Conservation (phyloP, 176 grass and related monocot genomes). For the Musa beccarii region DNA sequence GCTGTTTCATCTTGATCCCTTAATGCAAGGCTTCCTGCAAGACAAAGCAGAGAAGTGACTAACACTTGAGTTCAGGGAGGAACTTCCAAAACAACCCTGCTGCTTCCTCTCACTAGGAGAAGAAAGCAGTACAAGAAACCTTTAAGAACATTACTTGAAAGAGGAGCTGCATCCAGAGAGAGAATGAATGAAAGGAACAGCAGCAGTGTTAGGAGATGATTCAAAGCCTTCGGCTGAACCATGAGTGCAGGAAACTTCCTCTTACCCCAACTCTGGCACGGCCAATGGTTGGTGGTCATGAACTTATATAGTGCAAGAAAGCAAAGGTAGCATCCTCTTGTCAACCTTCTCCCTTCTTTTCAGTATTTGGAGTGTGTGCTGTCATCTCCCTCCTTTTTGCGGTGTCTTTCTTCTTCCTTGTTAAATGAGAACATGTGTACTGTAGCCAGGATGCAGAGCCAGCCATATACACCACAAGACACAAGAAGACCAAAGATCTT, state of each 20-base stretch:
- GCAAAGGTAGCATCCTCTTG: not conserved
- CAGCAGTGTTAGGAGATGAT: not conserved
- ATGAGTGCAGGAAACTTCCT: not conserved
- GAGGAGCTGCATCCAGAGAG: constrained; percentile 1
- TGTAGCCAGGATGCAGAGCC: not conserved
- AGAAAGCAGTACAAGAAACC: not conserved
- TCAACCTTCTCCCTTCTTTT: not conserved
- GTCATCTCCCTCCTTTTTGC: too few relatives aligned
- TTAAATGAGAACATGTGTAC: not conserved
- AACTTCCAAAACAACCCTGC: not conserved
- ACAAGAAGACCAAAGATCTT: not conserved
- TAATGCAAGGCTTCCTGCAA: not conserved
- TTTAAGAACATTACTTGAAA: not conserved
- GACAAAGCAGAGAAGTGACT: not conserved
- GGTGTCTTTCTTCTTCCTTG: too few relatives aligned
- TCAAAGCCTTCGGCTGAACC: not conserved
- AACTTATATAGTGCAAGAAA: not conserved
- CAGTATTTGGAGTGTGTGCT: too few relatives aligned
- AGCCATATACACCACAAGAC: not conserved
- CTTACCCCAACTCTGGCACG: not conserved
- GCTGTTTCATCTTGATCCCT: not conserved
- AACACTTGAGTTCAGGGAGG: not conserved
- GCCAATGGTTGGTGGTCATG: not conserved
- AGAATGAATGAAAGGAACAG: not conserved
- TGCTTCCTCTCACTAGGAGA: not conserved